A percentile compares a stretch with the other conserved stretches of the same genome.
These are phyloP conservation scores for Salvia miltiorrhiza DNA, from an alignment of 257 asterid genomes.

Conservation along the genomic window DNA sequence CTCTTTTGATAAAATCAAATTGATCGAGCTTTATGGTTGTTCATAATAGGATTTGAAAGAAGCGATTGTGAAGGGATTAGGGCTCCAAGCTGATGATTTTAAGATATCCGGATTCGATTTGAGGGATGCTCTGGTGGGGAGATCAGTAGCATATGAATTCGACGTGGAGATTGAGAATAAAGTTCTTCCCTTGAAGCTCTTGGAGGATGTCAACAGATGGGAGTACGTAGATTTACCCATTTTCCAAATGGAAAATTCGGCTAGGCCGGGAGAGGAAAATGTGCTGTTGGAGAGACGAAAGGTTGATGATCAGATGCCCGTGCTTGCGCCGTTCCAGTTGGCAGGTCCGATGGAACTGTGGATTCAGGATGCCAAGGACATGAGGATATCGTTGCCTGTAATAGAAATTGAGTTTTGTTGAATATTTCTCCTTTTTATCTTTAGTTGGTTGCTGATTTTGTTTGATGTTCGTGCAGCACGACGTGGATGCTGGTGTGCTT, in stretches of 20 bases:
- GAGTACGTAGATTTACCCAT: constrained; percentile 84
- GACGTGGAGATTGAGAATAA: constrained; percentile 81
- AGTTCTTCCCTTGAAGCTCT: constrained; percentile 74
- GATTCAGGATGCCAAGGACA: constrained; percentile 92
- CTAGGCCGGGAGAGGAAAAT: constrained; percentile 33
- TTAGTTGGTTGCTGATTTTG: not conserved
- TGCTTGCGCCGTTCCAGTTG: constrained; percentile 86
- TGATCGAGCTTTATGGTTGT: not conserved
- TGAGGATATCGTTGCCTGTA: constrained; percentile 90
- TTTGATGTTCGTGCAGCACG: constrained; percentile 27
- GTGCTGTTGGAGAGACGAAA: constrained; percentile 50
- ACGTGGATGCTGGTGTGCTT: constrained; percentile 62
- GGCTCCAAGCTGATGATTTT: constrained; percentile 72
- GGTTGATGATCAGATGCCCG: constrained; percentile 55
- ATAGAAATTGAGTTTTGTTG: not conserved
- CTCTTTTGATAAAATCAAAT: not conserved
- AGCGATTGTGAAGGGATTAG: constrained; percentile 82
- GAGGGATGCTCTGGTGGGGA: constrained; percentile 80
- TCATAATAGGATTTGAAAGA: constrained; percentile 78
- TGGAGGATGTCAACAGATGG: constrained; percentile 94
- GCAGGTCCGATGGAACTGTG: constrained; percentile 98
- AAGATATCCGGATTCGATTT: constrained; percentile 80
- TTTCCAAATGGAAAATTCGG: constrained; percentile 53
- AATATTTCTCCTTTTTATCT: not conserved
- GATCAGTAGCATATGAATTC: constrained; percentile 83